Evolutionary conservation across 345 rosid species (phyloP), one percentile per base, ranked within the genome.

Genomic region (Adansonia digitata): DNA sequence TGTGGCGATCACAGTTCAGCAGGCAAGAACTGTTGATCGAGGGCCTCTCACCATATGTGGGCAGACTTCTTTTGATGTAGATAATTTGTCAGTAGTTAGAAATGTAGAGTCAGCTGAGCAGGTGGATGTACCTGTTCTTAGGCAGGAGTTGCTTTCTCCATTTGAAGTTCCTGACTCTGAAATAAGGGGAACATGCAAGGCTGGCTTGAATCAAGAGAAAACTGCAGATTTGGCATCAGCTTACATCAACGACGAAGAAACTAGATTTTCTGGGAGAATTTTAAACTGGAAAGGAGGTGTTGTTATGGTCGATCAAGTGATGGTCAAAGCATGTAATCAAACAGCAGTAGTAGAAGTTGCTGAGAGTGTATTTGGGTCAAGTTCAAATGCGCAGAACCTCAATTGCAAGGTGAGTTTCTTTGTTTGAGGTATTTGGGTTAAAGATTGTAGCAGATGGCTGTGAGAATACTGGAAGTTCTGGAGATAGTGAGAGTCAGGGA

Each of bases 341-440:
- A 62, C 56, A 46, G 68, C 78, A 5, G 82, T 51, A 10, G 84
- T 79, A 45, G 86, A 83, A 77, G 74, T 75, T 76, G 72, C 84
- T 75, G 82, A 75, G 64, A 76, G 80, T 77, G 81, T 72, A 73
- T 77, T 72, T 72, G 74, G 74, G 72, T 45, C 84, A 46, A 82
- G 71, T 80, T 80, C 87, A 29, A 78, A 79, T 49, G 43, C 77
- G 75, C 82, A 65, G 84, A 82, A 84, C 83, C 82, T 80, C 78
- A 81, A 82, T 60, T 79, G 49, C 49, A 81, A 86, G 86, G 92
- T 85, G 77, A 82, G 91, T 85, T 85, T 76, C 75, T 83, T 66
- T 84, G 81, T 62, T 75, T 79, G 83, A 81, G 77, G 83, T 82
- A 82, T 76, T 77, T 79, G 77, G 81, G 81, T 75, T 75, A 76